Conservation (phyloP, 176 grass and related monocot genomes). For the Rhynchospora pubera region DNA sequence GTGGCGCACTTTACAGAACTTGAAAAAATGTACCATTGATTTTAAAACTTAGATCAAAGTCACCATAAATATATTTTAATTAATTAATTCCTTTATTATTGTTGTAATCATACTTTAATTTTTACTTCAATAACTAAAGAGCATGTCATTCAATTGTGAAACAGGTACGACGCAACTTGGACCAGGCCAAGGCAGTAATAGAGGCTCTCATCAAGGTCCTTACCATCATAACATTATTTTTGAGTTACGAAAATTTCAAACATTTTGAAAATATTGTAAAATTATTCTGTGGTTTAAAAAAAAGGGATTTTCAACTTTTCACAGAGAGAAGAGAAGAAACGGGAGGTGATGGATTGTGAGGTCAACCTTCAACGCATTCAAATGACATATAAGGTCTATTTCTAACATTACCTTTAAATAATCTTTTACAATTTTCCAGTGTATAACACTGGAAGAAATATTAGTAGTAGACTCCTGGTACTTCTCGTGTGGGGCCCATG, state of each 20-base stretch:
- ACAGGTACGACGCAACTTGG: conserved; percentile 91
- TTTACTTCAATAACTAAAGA: neutral
- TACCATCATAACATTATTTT: conserved; percentile 11
- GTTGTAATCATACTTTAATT: neutral
- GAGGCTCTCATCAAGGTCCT: conserved; percentile 84
- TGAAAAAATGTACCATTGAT: neutral
- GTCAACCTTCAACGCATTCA: conserved; percentile 78
- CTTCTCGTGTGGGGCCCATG: neutral
- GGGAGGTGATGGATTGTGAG: conserved; percentile 68
- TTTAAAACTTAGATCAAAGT: neutral
- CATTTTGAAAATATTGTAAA: conserved; percentile 7
- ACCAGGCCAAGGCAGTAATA: conserved; percentile 84
- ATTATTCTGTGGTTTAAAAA: neutral
- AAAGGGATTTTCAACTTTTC: conserved; percentile 1
- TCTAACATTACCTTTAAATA: neutral
- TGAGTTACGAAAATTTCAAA: neutral
- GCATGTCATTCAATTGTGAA: conserved; percentile 16
- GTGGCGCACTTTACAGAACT: neutral
- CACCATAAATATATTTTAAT: neutral
- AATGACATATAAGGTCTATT: conserved; percentile 86
- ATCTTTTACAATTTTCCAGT: neutral
- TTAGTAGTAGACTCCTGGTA: neutral
- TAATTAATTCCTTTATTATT: neutral
- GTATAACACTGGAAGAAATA: neutral
- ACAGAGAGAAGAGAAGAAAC: conserved; percentile 93